Evolutionary conservation across 306 rosid genomes (phyloP).

Genomic region (Hylodesmum podocarpum): DNA sequence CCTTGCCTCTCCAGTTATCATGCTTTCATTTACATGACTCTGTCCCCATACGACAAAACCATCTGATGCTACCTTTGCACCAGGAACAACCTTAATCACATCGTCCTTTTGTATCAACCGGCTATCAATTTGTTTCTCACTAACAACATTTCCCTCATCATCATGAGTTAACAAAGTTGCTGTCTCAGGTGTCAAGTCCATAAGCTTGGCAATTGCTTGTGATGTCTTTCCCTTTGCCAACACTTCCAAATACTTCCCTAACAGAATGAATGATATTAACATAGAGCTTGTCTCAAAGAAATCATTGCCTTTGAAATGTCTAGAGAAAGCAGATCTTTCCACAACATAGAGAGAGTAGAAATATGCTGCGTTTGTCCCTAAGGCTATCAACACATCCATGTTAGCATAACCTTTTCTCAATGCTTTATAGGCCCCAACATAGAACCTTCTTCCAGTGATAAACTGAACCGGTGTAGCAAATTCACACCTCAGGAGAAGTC

Average conservation of each 20-base stretch:
- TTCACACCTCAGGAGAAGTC: conserved; percentile 65
- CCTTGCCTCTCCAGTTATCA: conserved; percentile 84
- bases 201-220: conserved; percentile 84
- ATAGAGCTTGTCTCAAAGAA: conserved; percentile 87
- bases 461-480: conserved; percentile 76
- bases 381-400: conserved; percentile 81
- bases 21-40: conserved; percentile 82
- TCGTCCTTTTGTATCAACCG: conserved; percentile 70
- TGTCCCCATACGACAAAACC: conserved; percentile 71
- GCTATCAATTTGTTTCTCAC: conserved; percentile 62
- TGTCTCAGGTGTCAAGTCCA: conserved; percentile 71
- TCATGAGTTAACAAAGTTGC: conserved; percentile 55
- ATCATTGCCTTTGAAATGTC: conserved; percentile 62
- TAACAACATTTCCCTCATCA: conserved; percentile 45
- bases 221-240: conserved; percentile 85
- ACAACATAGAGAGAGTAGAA: conserved; percentile 76
- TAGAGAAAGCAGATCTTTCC: conserved; percentile 55
- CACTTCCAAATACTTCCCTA: conserved; percentile 85
- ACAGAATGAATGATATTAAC: conserved; percentile 74
- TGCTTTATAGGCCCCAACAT: conserved; percentile 66
- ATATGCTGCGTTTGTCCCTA: conserved; percentile 91
- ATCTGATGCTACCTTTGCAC: conserved; percentile 76
- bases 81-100: conserved; percentile 66
- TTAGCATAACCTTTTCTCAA: conserved; percentile 67
- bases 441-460: conserved; percentile 70